A percentile compares a stretch with the other conserved stretches of the same genome.
Conservation (phyloP, 148 eudicot genomes). For the Simmondsia chinensis region DNA sequence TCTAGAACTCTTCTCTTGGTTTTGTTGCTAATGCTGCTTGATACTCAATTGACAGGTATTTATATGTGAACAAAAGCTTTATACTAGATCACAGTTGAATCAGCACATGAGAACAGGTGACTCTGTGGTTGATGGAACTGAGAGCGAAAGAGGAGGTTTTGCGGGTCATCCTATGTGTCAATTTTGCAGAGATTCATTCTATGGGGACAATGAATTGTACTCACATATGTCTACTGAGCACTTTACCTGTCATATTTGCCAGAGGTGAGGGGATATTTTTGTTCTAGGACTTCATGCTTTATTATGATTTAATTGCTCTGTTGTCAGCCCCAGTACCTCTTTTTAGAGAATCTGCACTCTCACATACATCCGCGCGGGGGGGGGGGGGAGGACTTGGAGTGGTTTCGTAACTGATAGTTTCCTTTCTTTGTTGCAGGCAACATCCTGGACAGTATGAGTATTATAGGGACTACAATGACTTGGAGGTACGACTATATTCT, state of each 20-base stretch:
- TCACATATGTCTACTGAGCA: constrained; percentile 82
- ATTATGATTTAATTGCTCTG: background rate
- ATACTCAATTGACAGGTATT: constrained; percentile 48
- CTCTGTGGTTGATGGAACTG: constrained; percentile 93
- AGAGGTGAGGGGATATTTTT: constrained; percentile 37
- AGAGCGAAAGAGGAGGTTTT: constrained; percentile 96
- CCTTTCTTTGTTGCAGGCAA: constrained; percentile 37
- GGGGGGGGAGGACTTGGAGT: too few species aligned
- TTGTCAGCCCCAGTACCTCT: too few species aligned
- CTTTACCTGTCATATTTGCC: constrained; percentile 86
- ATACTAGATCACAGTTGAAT: constrained; percentile 68
- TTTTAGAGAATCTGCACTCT: too few species aligned
- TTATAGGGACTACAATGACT: constrained; percentile 78
- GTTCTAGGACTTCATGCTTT: background rate
- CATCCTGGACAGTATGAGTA: constrained; percentile 93
- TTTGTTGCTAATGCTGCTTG: background rate
- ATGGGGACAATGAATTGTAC: constrained; percentile 93
- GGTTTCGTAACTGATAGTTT: background rate
- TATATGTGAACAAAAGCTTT: constrained; percentile 93
- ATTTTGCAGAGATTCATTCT: constrained; percentile 74
- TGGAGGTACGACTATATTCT: constrained; percentile 97
- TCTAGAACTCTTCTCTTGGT: background rate
- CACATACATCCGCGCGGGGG: too few species aligned
- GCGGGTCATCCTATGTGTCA: constrained; percentile 91
- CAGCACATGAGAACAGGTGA: constrained; percentile 86